These are phyloP conservation scores for Curvularia verruculosa DNA, from an alignment of 2,329 filamentous ascomycete genomes.

Conservation along the genomic window DNA sequence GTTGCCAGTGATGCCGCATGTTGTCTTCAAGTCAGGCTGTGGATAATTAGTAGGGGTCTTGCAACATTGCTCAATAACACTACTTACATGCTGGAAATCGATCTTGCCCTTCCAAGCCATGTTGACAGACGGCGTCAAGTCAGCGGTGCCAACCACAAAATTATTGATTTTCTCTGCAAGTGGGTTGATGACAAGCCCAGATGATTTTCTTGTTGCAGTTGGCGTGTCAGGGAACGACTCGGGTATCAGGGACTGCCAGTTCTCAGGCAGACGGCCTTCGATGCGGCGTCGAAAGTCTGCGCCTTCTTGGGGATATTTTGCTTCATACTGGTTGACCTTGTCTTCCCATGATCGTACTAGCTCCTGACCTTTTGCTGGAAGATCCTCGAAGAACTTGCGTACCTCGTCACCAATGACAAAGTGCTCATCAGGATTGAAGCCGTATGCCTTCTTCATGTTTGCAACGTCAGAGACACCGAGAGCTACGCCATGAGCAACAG, in stretches of 20 bases:
- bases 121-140: conserved; percentile 59
- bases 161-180: conserved; percentile 19
- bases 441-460: conserved; percentile 59
- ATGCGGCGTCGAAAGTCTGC: conserved; percentile 57
- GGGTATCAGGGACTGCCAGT: conserved; percentile 60
- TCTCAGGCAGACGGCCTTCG: conserved; percentile 54
- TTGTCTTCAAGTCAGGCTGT: conserved; percentile 38
- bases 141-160: conserved; percentile 78
- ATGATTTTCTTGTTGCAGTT: conserved; percentile 59
- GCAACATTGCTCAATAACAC: too few species aligned
- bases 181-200: conserved; percentile 10
- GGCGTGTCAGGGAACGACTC: conserved; percentile 55
- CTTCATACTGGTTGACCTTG: conserved; percentile 52
- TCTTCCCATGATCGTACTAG: conserved; percentile 58
- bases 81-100: conserved; percentile 49
- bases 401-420: conserved; percentile 57
- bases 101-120: conserved; percentile 58
- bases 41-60: not conserved
- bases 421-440: conserved; percentile 57
- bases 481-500: conserved; percentile 63
- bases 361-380: conserved; percentile 51
- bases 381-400: conserved; percentile 53
- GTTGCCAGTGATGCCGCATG: conserved; percentile 60
- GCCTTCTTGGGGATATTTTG: conserved; percentile 56
- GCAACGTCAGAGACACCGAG: conserved; percentile 62